phyloP scores from a whole-genome alignment of 768 basidiomycete genomes.

The Amanita muscaria region DNA sequence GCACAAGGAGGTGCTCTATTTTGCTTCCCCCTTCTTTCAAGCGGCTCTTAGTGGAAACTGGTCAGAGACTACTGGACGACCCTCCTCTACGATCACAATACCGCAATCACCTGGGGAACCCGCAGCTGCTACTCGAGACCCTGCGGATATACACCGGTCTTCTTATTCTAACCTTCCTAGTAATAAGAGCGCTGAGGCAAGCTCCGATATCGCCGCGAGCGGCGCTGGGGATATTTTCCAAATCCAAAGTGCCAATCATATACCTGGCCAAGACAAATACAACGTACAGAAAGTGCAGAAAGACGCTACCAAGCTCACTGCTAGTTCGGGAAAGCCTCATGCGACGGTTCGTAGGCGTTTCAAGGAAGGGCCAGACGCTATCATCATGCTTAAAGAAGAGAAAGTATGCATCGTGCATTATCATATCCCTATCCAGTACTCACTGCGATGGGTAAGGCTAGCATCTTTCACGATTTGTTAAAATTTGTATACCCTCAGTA shows the following conservation, averaged over 20 bases:
- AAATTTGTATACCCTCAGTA: conserved; percentile 93
- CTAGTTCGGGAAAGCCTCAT: conserved; percentile 9
- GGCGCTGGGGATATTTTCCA: no score
- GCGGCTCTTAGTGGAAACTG: conserved; percentile 85
- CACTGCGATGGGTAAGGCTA: conserved; percentile 37
- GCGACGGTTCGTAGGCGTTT: conserved; percentile 31
- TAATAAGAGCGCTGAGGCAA: no score
- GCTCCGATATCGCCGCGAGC: no score
- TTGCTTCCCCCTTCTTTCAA: conserved; percentile 93
- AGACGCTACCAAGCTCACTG: neutral
- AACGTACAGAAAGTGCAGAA: neutral
- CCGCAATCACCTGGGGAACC: conserved; percentile 48
- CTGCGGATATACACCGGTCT: no score
- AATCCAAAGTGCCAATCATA: neutral
- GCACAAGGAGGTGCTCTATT: conserved; percentile 86
- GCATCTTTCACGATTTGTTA: conserved; percentile 87
- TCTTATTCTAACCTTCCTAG: no score
- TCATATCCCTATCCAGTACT: neutral
- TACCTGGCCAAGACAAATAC: neutral
- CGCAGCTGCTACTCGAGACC: no score
- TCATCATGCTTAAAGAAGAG: conserved; percentile 88
- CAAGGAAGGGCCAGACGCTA: conserved; percentile 60
- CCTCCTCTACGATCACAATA: conserved; percentile 73
- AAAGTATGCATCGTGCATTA: conserved; percentile 36
- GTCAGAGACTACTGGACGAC: conserved; percentile 83